A percentile compares a stretch with the other conserved stretches of the same genome.
Conservation (phyloP, 2,329 filamentous ascomycete species). For the Aureobasidium vineae region DNA sequence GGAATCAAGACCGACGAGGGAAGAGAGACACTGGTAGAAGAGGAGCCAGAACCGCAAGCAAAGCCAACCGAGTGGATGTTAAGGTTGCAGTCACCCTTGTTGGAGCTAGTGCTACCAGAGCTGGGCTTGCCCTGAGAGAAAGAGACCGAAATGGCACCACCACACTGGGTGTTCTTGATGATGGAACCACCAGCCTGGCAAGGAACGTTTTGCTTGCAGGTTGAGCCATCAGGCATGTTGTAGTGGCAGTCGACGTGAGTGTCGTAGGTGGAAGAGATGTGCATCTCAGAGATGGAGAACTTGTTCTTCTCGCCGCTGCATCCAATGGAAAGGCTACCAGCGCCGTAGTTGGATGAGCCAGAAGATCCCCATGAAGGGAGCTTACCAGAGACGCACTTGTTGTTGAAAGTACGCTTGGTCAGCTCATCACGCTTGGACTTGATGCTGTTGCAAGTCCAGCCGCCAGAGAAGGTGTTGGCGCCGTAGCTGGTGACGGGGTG, state of each 20-base stretch:
- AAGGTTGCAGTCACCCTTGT: slow-evolving; percentile 62
- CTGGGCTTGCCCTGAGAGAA: slow-evolving; percentile 60
- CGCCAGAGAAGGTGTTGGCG: slow-evolving; percentile 71
- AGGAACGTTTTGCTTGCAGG: slow-evolving; percentile 72
- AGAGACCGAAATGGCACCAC: slow-evolving; percentile 79
- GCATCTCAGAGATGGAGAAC: slow-evolving; percentile 74
- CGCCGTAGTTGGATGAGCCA: slow-evolving; percentile 38
- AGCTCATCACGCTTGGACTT: slow-evolving; percentile 59
- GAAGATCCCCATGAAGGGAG: slow-evolving; percentile 38
- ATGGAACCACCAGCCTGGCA: slow-evolving; percentile 68
- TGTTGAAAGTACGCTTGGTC: slow-evolving; percentile 46
- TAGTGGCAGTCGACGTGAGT: slow-evolving; percentile 83
- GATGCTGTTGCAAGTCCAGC: slow-evolving; percentile 66
- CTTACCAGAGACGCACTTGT: slow-evolving; percentile 45
- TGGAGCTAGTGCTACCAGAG: slow-evolving; percentile 31
- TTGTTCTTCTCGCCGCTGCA: slow-evolving; percentile 51
- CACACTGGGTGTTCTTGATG: slow-evolving; percentile 83
- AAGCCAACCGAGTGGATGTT: slow-evolving; percentile 73
- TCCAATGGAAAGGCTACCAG: slow-evolving; percentile 58
- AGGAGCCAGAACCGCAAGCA: slow-evolving; percentile 57
- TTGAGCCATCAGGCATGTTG: slow-evolving; percentile 75
- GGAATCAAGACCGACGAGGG: neutral
- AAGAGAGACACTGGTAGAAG: slow-evolving; percentile 8
- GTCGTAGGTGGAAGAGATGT: slow-evolving; percentile 72
- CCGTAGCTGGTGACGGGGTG: slow-evolving; percentile 61